phyloP scores from a whole-genome alignment of 352 stramenopile genomes.

The Plasmopara viticola region DNA sequence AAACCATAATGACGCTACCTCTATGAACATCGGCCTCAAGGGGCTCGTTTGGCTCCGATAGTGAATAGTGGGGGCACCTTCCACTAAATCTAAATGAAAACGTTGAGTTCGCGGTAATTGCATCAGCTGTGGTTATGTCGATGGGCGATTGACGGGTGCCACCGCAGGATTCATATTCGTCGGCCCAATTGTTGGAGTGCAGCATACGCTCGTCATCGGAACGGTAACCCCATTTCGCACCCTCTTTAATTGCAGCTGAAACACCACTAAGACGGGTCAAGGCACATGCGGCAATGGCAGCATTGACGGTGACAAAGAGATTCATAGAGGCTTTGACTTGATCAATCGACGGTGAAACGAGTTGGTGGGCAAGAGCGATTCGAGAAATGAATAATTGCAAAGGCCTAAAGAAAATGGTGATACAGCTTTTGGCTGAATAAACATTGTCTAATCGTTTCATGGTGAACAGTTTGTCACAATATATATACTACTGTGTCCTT shows the following conservation, averaged over 20 bases:
- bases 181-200: constrained; percentile 20
- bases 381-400: background rate
- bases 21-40: constrained; percentile 22
- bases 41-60: constrained; percentile 25
- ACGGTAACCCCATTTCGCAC: constrained; percentile 28
- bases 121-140: constrained; percentile 23
- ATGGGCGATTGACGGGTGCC: constrained; percentile 38
- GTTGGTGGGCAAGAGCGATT: background rate
- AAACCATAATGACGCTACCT: constrained; percentile 6
- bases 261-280: constrained; percentile 3
- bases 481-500: too few species aligned
- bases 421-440: too few species aligned
- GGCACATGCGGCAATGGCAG: constrained; percentile 12
- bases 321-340: constrained; percentile 15
- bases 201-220: constrained; percentile 20
- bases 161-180: constrained; percentile 18
- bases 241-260: constrained; percentile 8
- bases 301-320: constrained; percentile 15
- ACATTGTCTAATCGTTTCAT: too few species aligned
- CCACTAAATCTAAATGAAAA: constrained; percentile 26
- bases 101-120: constrained; percentile 8
- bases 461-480: too few species aligned
- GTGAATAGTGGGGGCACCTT: constrained; percentile 24
- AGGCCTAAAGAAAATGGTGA: too few species aligned
- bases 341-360: background rate